phyloP scores from a whole-genome alignment of 139 green algal genomes.

The Protoeuglena noctilucae region DNA sequence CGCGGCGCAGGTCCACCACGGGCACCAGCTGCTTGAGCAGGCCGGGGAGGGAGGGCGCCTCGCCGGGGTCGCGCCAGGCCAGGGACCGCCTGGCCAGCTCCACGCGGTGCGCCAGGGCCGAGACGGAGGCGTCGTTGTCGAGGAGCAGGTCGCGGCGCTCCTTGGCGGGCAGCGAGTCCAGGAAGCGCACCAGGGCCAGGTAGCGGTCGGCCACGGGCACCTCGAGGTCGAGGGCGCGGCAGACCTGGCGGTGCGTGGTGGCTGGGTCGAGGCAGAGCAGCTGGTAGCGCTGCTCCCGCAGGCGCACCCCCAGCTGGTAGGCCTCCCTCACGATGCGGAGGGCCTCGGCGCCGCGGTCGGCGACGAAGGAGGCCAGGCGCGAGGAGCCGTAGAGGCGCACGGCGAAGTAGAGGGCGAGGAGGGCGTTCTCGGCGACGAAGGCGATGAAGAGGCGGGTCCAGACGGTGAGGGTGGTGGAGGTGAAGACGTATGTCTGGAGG shows the following conservation, averaged over 20 bases:
- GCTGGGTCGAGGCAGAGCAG: neutral
- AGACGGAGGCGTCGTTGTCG: neutral
- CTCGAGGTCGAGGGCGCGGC: constrained; percentile 7
- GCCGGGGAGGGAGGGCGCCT: constrained; percentile 8
- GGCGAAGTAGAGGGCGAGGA: constrained; percentile 7
- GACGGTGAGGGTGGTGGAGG: constrained; percentile 1
- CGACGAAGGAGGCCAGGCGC: neutral
- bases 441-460: constrained; percentile 9
- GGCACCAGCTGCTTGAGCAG: constrained; percentile 13
- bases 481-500: constrained; percentile 12
- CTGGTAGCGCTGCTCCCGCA: constrained; percentile 7
- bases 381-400: neutral
- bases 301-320: constrained; percentile 3
- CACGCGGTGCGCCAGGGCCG: constrained; percentile 1
- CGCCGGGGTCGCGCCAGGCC: constrained; percentile 10
- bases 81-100: constrained; percentile 4
- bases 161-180: neutral
- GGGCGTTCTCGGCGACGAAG: constrained; percentile 9
- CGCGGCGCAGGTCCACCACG: constrained; percentile 7
- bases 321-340: constrained; percentile 14
- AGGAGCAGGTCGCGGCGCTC: neutral
- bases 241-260: neutral
- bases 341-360: constrained; percentile 8
- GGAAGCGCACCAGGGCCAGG: constrained; percentile 8
- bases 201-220: constrained; percentile 6